phyloP scores from a whole-genome alignment of 2,329 filamentous ascomycete genomes.

The Hymenotorrendiella dingleyae region DNA sequence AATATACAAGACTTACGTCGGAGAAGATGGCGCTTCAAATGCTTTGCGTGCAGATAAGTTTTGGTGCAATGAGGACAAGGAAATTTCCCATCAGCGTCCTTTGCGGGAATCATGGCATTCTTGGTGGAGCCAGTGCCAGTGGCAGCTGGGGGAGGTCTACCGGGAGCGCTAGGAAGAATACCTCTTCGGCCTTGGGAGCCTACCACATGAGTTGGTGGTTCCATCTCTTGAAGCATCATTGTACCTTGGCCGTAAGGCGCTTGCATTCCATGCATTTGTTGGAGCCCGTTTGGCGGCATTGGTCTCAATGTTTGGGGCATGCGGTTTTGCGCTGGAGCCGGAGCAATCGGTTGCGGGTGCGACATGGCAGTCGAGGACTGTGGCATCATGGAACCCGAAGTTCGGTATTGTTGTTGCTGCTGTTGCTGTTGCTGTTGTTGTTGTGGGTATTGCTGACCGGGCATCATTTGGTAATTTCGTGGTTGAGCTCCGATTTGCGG shows the following conservation, averaged over 20 bases:
- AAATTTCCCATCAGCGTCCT: conserved; percentile 97
- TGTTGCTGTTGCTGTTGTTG: conserved; percentile 32
- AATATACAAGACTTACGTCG: conserved; percentile 66
- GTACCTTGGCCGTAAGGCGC: conserved; percentile 56
- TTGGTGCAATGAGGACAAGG: conserved; percentile 98
- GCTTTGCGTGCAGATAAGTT: conserved; percentile 95
- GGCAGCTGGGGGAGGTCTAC: conserved; percentile 70
- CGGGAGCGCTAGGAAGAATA: conserved; percentile 85
- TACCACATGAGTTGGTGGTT: conserved; percentile 82
- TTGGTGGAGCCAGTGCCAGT: conserved; percentile 65
- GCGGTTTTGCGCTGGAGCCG: conserved; percentile 54
- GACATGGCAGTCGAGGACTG: conserved; percentile 60
- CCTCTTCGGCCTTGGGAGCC: conserved; percentile 90
- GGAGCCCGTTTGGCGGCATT: conserved; percentile 63
- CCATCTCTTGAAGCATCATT: conserved; percentile 53
- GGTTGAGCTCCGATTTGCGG: conserved; percentile 43
- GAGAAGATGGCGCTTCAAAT: conserved; percentile 91
- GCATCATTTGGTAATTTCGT: conserved; percentile 26
- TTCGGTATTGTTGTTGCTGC: conserved; percentile 38
- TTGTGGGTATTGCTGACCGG: conserved; percentile 20
- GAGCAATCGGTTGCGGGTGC: conserved; percentile 71
- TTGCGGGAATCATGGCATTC: conserved; percentile 79
- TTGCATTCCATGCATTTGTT: conserved; percentile 45
- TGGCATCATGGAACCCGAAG: conserved; percentile 57
- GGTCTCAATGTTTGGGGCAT: conserved; percentile 55